Base-by-base conservation (phyloP, 2,329 filamentous ascomycete genomes). In the Phymatotrichopsis omnivora region DNA sequence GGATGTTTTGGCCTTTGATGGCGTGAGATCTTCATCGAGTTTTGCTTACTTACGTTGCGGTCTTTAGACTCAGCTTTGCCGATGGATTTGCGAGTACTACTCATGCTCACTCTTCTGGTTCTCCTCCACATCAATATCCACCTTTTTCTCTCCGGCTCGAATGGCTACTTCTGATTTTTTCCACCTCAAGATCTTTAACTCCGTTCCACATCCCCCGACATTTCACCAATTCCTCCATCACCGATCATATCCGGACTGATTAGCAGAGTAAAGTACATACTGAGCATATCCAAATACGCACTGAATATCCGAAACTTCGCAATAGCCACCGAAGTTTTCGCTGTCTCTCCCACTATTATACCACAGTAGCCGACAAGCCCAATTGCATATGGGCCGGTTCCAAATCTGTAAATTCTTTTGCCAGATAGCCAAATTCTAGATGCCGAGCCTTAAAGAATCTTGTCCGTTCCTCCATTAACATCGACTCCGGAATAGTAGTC, bases 191-290 rank as follows among this genome's bases (percentile, higher is more conserved):
- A 32, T 74, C 67, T 62, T 84, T 80, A 23, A 85, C 78, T 52
- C 73, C 75, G 41, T 77, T 69, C 91, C 91, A 98, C 7, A 87
- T 71, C 47, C 81, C 74, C 46, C 86, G 78, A 62, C 83, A 89
- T 60, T 80, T 76, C 31, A 95, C 67, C 27, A 98, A 65, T 12
- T 76, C 82, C 48, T 82, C 78, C 85, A 98, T 96, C 49, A 98
- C 76, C 11, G 12, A 41, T 44, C 35, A 38, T 37, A 30, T 46
- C 52, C 3, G 52, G 51, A 10, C 48, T 50, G 8, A 52, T 85
- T n/a, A 98, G 68, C 27, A 96, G 74, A 28, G 87, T 83, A 63
- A 98, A 94, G 64, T 98, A 98, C 76, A 94, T 87, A 37, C 83
- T 80, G 56, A 98, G 70, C 1, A 85, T 74, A 32, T 83, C 85